These are phyloP conservation scores for Candida gigantensis DNA, from an alignment of 1,139 yeast species.

Conservation along the genomic window DNA sequence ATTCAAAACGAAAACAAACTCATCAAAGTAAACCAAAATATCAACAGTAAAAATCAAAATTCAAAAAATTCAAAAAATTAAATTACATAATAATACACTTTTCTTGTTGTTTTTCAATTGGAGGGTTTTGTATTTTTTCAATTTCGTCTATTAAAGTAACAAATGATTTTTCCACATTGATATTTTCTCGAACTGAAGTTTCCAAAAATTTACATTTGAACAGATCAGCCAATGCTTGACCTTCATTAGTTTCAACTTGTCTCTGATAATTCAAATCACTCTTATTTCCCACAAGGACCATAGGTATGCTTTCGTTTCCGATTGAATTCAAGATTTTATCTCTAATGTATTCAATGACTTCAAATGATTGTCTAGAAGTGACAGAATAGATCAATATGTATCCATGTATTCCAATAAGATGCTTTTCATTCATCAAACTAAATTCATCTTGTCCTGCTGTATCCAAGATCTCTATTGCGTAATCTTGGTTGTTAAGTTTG, in stretches of 20 bases:
- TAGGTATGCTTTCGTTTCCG: slow-evolving; percentile 71
- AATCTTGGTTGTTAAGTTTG: slow-evolving; percentile 71
- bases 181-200: slow-evolving; percentile 77
- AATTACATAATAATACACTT: slow-evolving; percentile 37
- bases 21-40: not conserved
- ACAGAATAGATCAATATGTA: slow-evolving; percentile 82
- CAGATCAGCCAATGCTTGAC: slow-evolving; percentile 59
- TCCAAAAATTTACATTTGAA: slow-evolving; percentile 73
- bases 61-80: not conserved
- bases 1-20: not conserved
- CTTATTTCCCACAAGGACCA: slow-evolving; percentile 85
- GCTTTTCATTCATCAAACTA: slow-evolving; percentile 79
- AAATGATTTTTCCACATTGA: slow-evolving; percentile 67
- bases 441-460: slow-evolving; percentile 97
- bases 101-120: slow-evolving; percentile 32
- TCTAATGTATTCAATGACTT: slow-evolving; percentile 72
- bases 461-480: slow-evolving; percentile 83
- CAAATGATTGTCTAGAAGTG: slow-evolving; percentile 77
- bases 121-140: slow-evolving; percentile 62
- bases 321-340: slow-evolving; percentile 80
- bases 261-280: slow-evolving; percentile 66
- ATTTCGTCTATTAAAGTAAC: slow-evolving; percentile 69
- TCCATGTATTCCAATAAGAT: slow-evolving; percentile 83
- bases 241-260: slow-evolving; percentile 68
- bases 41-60: not conserved